Conservation (phyloP, 2,329 filamentous ascomycete species). For the Mycogone perniciosa region DNA sequence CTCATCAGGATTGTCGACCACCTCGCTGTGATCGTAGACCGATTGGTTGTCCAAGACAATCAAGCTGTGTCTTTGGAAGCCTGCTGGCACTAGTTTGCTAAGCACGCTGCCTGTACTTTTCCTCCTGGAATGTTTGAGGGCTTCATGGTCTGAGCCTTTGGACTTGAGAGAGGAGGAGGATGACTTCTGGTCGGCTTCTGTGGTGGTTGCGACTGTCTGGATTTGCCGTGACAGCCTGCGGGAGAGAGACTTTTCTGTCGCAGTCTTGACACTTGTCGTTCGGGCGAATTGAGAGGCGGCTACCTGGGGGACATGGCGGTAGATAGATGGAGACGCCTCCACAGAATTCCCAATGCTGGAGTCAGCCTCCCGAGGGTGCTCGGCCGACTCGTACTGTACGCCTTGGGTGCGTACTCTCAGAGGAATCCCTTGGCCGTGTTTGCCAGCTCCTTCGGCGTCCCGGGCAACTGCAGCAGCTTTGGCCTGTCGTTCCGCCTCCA, state of each 20-base stretch:
- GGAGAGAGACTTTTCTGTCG: conserved; percentile 30
- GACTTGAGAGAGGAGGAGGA: conserved; percentile 15
- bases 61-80: neutral
- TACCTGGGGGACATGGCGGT: conserved; percentile 47
- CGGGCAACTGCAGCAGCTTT: conserved; percentile 4
- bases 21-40: conserved; percentile 19
- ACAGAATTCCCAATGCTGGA: conserved; percentile 16
- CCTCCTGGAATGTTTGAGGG: conserved; percentile 20
- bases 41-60: conserved; percentile 3
- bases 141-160: conserved; percentile 10
- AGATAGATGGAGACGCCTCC: conserved; percentile 19
- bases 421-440: neutral
- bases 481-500: conserved; percentile 17
- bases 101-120: conserved; percentile 34
- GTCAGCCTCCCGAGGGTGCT: conserved; percentile 3
- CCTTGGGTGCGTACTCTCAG: neutral
- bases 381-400: neutral
- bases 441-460: neutral
- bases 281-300: conserved; percentile 50
- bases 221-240: conserved; percentile 39
- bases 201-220: conserved; percentile 30
- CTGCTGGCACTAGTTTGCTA: conserved; percentile 12
- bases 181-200: conserved; percentile 25
- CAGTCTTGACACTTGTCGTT: conserved; percentile 43
- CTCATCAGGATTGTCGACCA: conserved; percentile 22